A percentile compares a stretch with the other conserved stretches of the same genome.
Conservation (phyloP, 768 basidiomycete genomes). For the Lactarius hengduanensis region DNA sequence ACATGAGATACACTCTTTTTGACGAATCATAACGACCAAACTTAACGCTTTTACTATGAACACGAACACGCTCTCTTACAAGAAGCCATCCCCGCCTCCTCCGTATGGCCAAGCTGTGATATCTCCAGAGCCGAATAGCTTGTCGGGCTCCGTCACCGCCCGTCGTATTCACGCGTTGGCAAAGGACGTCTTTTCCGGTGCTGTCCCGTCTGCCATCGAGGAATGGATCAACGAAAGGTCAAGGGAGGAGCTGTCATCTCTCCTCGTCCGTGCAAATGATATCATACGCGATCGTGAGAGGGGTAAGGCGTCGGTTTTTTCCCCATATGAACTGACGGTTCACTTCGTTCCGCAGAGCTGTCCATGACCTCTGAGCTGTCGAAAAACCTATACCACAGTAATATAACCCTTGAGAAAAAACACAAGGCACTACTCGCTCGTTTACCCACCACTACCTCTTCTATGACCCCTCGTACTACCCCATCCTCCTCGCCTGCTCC, state of each 20-base stretch:
- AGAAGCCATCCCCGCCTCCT: conserved; percentile 19
- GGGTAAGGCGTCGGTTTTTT: conserved; percentile 46
- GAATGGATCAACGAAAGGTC: conserved; percentile 64
- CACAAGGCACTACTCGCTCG: conserved; percentile 71
- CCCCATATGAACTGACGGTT: conserved; percentile 7
- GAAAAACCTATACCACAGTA: conserved; percentile 69
- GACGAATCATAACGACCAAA: background rate
- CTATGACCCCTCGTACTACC: conserved; percentile 27
- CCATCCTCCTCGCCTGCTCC: conserved; percentile 31
- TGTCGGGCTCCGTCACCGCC: conserved; percentile 35
- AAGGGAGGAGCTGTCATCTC: conserved; percentile 66
- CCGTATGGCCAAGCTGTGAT: conserved; percentile 11
- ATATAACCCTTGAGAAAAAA: conserved; percentile 62
- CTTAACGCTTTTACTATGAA: background rate
- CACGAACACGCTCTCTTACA: background rate
- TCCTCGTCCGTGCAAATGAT: conserved; percentile 70
- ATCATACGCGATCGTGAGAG: conserved; percentile 75
- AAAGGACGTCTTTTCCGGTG: conserved; percentile 29
- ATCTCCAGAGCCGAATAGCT: conserved; percentile 8
- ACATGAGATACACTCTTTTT: background rate
- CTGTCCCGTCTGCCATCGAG: conserved; percentile 31
- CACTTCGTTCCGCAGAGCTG: conserved; percentile 49
- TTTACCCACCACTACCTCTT: conserved; percentile 40
- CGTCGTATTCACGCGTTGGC: conserved; percentile 33
- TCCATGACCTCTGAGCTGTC: conserved; percentile 63